Percentiles rank a stretch among this genome's conserved stretches.
Conservation (phyloP, 192 early-diverging fungal genomes). For the Backusella liffmaniae region DNA sequence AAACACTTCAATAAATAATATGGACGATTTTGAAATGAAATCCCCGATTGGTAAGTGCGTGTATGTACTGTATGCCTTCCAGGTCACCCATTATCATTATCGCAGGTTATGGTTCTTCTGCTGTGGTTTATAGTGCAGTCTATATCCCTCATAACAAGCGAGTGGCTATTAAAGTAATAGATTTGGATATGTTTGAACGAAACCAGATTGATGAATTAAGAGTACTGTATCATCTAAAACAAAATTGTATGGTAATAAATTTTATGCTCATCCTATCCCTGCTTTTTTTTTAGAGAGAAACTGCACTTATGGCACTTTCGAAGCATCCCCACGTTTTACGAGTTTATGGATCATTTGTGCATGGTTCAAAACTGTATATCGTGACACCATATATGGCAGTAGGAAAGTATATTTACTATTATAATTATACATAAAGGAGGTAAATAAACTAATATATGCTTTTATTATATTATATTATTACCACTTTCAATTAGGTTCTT, state of each 20-base stretch:
- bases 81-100: background rate
- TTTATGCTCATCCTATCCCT: background rate
- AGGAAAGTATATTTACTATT: constrained; percentile 38
- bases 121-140: constrained; percentile 76
- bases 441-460: background rate
- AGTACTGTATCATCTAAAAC: constrained; percentile 38
- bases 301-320: constrained; percentile 86
- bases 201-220: constrained; percentile 90
- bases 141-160: constrained; percentile 68
- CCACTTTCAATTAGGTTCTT: constrained; percentile 55
- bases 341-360: constrained; percentile 83
- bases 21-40: constrained; percentile 32
- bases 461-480: background rate
- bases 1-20: constrained; percentile 6
- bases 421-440: background rate
- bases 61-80: background rate
- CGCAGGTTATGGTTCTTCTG: constrained; percentile 84
- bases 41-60: constrained; percentile 16
- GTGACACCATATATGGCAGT: constrained; percentile 77
- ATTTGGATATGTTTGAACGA: constrained; percentile 86
- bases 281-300: constrained; percentile 60
- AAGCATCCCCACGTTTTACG: constrained; percentile 81
- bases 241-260: background rate
- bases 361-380: constrained; percentile 75
- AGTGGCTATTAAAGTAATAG: constrained; percentile 84